Base-by-base conservation (phyloP, 441 rosid genomes). In the Aquilaria agallochum region DNA sequence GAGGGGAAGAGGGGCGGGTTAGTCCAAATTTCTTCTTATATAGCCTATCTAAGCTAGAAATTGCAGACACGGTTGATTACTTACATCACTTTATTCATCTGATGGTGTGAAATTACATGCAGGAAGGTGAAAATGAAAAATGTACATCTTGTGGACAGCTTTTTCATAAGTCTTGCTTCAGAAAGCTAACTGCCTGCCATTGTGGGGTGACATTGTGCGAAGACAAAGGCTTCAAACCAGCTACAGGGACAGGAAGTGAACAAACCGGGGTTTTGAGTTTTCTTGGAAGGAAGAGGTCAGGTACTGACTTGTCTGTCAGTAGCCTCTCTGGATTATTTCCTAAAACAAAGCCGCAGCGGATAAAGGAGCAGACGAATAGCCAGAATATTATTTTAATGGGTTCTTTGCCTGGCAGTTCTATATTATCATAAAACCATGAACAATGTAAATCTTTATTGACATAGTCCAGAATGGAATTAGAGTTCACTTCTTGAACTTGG, bases 81-180 rank as follows among this genome's bases (percentile, higher is more conserved):
- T 36, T 5, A 3, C 4, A 3, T 36, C 42, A 36, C 20, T 20
- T 36, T 36, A 36, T 36, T 36, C 42, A 60, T 72, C 78, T 77
- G 67, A 74, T 36, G 5, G 47, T 59, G 40, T 12, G 36, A 42
- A 54, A 65, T 56, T 58, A 56, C 66, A 55, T 69, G 73, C 95
- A 92, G 99, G 96, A 92, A 78, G 85, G 77, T 48, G 97, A 83
- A 74, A 68, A 77, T 59, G 82, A 76, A 48, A 88, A 64, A 81
- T 95, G 99, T 58, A 63, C 56, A 42, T 72, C 85, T n/a, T 95
- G 99, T 55, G 76, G 74, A 57, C 77, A 74, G 5, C 89, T 72
- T 48, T 89, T 86, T 78, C 98, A 95, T 66, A 85, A 80, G 78
- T 71, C 72, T 60, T 95, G 99, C 83, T 90, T 90, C 62, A 71